Base-by-base conservation (phyloP, 2,329 filamentous ascomycete genomes). In the Xylaria sp. region DNA sequence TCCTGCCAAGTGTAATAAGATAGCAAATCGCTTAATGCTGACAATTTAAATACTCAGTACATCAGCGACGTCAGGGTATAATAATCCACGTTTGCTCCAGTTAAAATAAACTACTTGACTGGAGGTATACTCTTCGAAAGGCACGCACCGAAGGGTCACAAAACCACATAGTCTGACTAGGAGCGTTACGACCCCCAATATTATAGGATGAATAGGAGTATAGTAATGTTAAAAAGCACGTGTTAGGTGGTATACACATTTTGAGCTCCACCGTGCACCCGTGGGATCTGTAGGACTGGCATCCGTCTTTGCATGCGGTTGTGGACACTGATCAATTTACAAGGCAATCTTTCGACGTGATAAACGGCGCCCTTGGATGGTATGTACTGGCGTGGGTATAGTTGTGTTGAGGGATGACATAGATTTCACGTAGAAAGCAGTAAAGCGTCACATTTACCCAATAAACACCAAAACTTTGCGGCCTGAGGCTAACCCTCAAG, bases 401-500 rank as follows among this genome's bases (percentile, higher is more conserved):
- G 28, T 28, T 28, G 5, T 37, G 7, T 18, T 28, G 28, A 12
- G 6, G 39, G 25, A 44, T 41, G 3, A 12, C 7, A 46, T n/a
- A 6, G 12, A 13, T 25, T 23, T 23, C 8, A n/a, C 9, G 10
- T 23, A 7, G 20, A 41, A 15, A 55, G 18, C n/a, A 10, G 37
- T 13, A 41, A 20, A 41, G 6, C 13, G 34, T 2, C 20, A 20
- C 1, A 37, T 1, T 20, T n/a, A 54, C 51, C 20, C 4, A n/a
- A 28, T 28, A 10, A 18, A 23, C 34, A 9, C 8, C 13, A 25
- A 20, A 55, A 31, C 18, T 13, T 9, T 9, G 18, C 41, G 23
- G n/a, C 23, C 20, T 9, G 10, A 6, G 20, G 9, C 8, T 74
- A 78, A 55, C 69, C 62, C 50, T 78, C 77, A 25, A 78, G 75